Conservation (phyloP, 345 rosid species). For the Camelina laxa region DNA sequence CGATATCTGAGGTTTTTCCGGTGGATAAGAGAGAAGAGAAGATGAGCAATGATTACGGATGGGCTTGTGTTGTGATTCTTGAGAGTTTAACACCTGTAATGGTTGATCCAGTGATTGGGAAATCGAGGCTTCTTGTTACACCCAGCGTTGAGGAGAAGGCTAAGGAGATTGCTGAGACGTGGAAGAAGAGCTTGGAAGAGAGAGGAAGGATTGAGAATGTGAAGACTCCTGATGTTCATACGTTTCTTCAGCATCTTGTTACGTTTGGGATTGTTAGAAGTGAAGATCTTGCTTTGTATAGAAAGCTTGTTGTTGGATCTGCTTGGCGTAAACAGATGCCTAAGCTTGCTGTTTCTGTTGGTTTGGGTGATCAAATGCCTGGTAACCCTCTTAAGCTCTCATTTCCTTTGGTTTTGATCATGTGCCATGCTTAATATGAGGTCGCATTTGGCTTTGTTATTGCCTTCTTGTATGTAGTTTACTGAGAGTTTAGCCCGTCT, state of each 20-base stretch:
- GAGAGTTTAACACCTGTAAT: conserved; percentile 89
- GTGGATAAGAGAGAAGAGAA: conserved; percentile 71
- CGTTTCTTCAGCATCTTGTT: conserved; percentile 94
- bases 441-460: neutral
- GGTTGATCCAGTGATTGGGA: conserved; percentile 92
- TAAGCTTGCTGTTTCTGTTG: conserved; percentile 91
- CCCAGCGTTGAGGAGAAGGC: conserved; percentile 76
- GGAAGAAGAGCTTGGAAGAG: conserved; percentile 93
- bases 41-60: conserved; percentile 72
- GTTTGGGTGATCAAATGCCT: conserved; percentile 91
- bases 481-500: neutral
- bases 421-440: neutral
- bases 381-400: conserved; percentile 54
- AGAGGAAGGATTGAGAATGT: conserved; percentile 92
- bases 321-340: conserved; percentile 99
- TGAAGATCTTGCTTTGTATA: conserved; percentile 73
- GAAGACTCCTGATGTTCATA: conserved; percentile 95
- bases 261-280: conserved; percentile 88
- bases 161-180: conserved; percentile 78
- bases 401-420: conserved; percentile 5
- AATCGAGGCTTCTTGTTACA: conserved; percentile 74
- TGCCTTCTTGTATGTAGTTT: neutral
- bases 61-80: conserved; percentile 93
- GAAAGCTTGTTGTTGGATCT: conserved; percentile 93
- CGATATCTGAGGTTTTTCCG: conserved; percentile 91